Evolutionary conservation across 2,329 filamentous ascomycete genomes (phyloP), one percentile per base, ranked within the genome.

Genomic region (Cordyceps cateniannulata): DNA sequence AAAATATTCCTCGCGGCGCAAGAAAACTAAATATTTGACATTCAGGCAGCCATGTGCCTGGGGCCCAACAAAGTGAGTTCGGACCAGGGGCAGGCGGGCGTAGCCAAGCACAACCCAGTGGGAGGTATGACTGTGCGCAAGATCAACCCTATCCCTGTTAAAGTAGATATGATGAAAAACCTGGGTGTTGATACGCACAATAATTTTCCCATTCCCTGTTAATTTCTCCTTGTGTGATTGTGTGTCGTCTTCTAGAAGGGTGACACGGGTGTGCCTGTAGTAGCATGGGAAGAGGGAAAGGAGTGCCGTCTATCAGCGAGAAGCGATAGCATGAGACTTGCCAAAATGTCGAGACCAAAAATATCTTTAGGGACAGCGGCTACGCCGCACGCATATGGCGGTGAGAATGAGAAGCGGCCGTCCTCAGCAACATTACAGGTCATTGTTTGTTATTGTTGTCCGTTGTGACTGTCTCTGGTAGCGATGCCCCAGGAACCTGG

Each of bases 11-110:
- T n/a, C n/a, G n/a, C n/a, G n/a, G n/a, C n/a, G n/a, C n/a, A n/a
- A n/a, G n/a, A n/a, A 35, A 42, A 16, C 16, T 16, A 42, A 25
- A n/a, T 32, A 20, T 56, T 10, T 51, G 35, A 50, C 24, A 45
- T 52, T 59, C 57, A 59, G 57, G 57, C 57, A 59, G 48, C 57
- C 49, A 59, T 59, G 27, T 32, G 55, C 45, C 55, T 59, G 47
- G 55, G 55, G 32, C 47, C 27, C 55, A 50, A 48, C 42, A 45
- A 18, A 49, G 27, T 16, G 22, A 49, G 22, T 38, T 20, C 25
- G 22, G 44, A 40, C 54, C 44, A 40, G 54, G 54, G 54, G 20
- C n/a, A 8, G 25, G 54, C 44, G 22, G 25, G 54, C 44, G 22
- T 25, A 22, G 32, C 55, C 29, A 44, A 50, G 54, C 27, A 47